Conservation (phyloP, 352 stramenopile genomes). For the Plasmopara viticola region DNA sequence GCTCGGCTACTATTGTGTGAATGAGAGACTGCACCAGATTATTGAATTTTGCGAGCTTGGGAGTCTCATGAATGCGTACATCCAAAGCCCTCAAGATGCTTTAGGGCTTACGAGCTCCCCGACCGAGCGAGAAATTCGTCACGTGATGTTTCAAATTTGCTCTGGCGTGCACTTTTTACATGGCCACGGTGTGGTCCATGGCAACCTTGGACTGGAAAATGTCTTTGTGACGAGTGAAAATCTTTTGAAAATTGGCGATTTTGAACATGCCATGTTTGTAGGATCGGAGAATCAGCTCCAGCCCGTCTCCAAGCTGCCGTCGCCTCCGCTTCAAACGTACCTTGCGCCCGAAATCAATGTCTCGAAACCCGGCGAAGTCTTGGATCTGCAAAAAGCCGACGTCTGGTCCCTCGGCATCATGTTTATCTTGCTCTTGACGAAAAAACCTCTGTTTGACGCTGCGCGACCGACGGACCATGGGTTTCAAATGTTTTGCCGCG, state of each 20-base stretch:
- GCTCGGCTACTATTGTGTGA: slow-evolving; percentile 44
- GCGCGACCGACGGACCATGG: slow-evolving; percentile 37
- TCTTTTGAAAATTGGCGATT: slow-evolving; percentile 63
- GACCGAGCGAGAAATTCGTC: slow-evolving; percentile 39
- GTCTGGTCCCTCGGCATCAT: slow-evolving; percentile 59
- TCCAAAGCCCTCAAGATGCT: slow-evolving; percentile 34
- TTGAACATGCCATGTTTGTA: slow-evolving; percentile 54
- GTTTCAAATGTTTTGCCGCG: slow-evolving; percentile 41
- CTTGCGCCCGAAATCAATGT: slow-evolving; percentile 45
- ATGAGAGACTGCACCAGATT: slow-evolving; percentile 45
- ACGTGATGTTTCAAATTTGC: slow-evolving; percentile 82
- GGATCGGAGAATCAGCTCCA: slow-evolving; percentile 40
- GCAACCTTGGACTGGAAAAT: slow-evolving; percentile 70
- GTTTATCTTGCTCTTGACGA: slow-evolving; percentile 49
- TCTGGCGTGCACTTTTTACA: slow-evolving; percentile 55
- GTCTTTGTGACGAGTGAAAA: slow-evolving; percentile 57
- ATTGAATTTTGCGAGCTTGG: slow-evolving; percentile 61
- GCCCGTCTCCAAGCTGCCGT: slow-evolving; percentile 13
- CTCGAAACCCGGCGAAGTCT: slow-evolving; percentile 11
- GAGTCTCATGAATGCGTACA: slow-evolving; percentile 44
- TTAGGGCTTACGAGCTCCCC: slow-evolving; percentile 32
- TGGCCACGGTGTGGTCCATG: slow-evolving; percentile 47
- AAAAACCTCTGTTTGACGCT: slow-evolving; percentile 50
- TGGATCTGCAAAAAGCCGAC: slow-evolving; percentile 53
- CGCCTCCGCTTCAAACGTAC: slow-evolving; percentile 40